These are phyloP conservation scores for Vanilla planifolia DNA, from an alignment of 106 monocot genomes.

Conservation along the genomic window DNA sequence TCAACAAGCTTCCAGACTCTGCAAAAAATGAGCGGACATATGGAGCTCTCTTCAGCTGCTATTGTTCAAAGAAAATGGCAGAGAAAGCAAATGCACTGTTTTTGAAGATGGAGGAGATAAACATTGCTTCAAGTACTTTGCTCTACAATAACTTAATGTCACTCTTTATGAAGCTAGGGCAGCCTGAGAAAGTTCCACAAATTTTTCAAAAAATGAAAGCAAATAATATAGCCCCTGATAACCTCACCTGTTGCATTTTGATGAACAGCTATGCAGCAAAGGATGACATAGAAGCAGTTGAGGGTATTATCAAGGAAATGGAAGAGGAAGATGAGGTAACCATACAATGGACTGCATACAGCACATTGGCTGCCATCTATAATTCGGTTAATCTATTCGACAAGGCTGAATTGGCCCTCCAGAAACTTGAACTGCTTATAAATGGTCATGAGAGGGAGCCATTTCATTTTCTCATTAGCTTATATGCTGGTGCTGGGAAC, in stretches of 20 bases:
- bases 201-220: slow-evolving; percentile 42
- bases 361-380: slow-evolving; percentile 56
- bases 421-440: slow-evolving; percentile 46
- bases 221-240: slow-evolving; percentile 30
- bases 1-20: slow-evolving; percentile 24
- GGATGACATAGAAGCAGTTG: slow-evolving; percentile 45
- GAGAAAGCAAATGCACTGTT: slow-evolving; percentile 28
- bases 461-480: slow-evolving; percentile 56
- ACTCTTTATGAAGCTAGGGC: slow-evolving; percentile 37
- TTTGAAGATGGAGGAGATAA: slow-evolving; percentile 49
- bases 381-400: slow-evolving; percentile 18
- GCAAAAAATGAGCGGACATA: slow-evolving; percentile 30
- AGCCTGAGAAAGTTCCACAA: slow-evolving; percentile 31
- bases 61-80: slow-evolving; percentile 28
- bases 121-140: slow-evolving; percentile 29
- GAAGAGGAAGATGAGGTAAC: slow-evolving; percentile 16
- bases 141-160: slow-evolving; percentile 46
- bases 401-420: slow-evolving; percentile 54
- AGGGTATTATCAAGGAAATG: slow-evolving; percentile 33
- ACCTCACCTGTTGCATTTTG: slow-evolving; percentile 40
- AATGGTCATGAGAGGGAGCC: slow-evolving; percentile 26
- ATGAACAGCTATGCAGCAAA: slow-evolving; percentile 48
- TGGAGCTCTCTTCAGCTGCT: slow-evolving; percentile 43
- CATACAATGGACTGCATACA: slow-evolving; percentile 43
- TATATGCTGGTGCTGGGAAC: slow-evolving; percentile 54